Percentiles rank a stretch among this genome's conserved stretches.
Conservation (phyloP, 139 green algal species). For the Chlamydomonas schloesseri region DNA sequence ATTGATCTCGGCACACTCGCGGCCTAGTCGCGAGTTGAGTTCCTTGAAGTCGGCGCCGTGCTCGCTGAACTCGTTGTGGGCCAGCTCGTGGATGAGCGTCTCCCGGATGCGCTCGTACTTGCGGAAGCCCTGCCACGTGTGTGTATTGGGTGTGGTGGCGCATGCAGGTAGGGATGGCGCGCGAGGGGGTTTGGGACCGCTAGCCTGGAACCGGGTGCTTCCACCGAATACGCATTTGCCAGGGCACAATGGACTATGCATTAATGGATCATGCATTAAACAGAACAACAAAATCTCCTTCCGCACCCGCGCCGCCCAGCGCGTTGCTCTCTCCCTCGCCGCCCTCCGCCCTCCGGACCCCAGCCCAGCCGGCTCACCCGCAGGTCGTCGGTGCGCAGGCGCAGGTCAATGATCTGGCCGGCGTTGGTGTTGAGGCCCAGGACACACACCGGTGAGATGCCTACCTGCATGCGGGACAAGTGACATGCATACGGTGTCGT, state of each 20-base stretch:
- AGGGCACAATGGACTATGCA: too few relatives aligned
- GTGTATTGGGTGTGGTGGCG: not conserved
- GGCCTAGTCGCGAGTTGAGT: constrained; percentile 38
- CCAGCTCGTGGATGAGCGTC: constrained; percentile 90
- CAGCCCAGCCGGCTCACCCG: not conserved
- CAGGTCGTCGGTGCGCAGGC: constrained; percentile 91
- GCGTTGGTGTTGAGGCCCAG: constrained; percentile 87
- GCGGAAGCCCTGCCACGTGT: constrained; percentile 75
- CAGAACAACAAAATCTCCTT: too few relatives aligned
- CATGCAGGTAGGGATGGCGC: too few relatives aligned
- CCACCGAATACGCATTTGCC: too few relatives aligned
- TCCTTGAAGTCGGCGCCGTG: constrained; percentile 89
- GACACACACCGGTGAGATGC: constrained; percentile 78
- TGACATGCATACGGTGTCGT: too few relatives aligned
- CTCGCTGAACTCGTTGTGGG: constrained; percentile 87
- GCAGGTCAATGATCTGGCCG: constrained; percentile 86
- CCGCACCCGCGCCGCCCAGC: too few relatives aligned
- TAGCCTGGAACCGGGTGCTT: too few relatives aligned
- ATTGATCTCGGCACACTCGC: constrained; percentile 3
- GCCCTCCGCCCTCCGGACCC: too few relatives aligned
- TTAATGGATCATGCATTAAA: too few relatives aligned
- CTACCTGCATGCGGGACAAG: constrained; percentile 64
- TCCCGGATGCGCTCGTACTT: constrained; percentile 81
- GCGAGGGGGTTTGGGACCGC: too few relatives aligned
- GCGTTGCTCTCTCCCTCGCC: too few relatives aligned